A percentile compares a stretch with the other conserved stretches of the same genome.
Conservation (phyloP, 495 filamentous ascomycete species). For the Polyplosphaeria fusca region DNA sequence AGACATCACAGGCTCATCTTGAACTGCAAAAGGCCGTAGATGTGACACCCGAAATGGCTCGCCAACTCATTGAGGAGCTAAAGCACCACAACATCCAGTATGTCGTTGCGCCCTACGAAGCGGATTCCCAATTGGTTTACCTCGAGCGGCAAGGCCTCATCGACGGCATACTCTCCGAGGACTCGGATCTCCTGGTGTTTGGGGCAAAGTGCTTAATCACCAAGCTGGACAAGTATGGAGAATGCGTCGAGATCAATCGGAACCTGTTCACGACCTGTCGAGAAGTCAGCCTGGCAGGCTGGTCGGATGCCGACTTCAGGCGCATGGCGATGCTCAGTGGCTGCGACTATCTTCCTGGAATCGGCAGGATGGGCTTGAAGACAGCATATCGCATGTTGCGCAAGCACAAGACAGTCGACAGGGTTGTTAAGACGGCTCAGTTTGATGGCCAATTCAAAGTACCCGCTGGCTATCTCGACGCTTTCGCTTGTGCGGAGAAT, state of each 20-base stretch:
- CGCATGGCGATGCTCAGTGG: constrained; percentile 96
- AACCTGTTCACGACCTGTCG: constrained; percentile 81
- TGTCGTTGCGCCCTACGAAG: constrained; percentile 95
- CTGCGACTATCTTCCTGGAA: constrained; percentile 90
- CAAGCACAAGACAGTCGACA: constrained; percentile 83
- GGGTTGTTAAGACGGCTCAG: constrained; percentile 72
- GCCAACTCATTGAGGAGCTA: constrained; percentile 85
- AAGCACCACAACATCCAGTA: constrained; percentile 77
- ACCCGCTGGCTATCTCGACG: constrained; percentile 70
- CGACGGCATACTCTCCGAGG: constrained; percentile 86
- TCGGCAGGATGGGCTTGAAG: constrained; percentile 84
- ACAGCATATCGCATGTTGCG: constrained; percentile 87
- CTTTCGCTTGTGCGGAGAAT: constrained; percentile 79
- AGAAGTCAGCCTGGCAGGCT: constrained; percentile 84
- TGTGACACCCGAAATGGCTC: constrained; percentile 93
- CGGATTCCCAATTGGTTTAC: constrained; percentile 93
- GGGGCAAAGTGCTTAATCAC: constrained; percentile 86
- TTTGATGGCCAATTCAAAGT: constrained; percentile 83
- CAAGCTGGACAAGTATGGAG: constrained; percentile 90
- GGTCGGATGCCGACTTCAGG: constrained; percentile 87
- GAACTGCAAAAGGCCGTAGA: constrained; percentile 96
- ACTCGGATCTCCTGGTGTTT: constrained; percentile 95
- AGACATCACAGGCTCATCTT: constrained; percentile 71
- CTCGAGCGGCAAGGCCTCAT: constrained; percentile 81
- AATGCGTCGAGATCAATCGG: constrained; percentile 86